phyloP scores from a whole-genome alignment of 1,139 yeast species.

The Debaryomyces nepalensis region DNA sequence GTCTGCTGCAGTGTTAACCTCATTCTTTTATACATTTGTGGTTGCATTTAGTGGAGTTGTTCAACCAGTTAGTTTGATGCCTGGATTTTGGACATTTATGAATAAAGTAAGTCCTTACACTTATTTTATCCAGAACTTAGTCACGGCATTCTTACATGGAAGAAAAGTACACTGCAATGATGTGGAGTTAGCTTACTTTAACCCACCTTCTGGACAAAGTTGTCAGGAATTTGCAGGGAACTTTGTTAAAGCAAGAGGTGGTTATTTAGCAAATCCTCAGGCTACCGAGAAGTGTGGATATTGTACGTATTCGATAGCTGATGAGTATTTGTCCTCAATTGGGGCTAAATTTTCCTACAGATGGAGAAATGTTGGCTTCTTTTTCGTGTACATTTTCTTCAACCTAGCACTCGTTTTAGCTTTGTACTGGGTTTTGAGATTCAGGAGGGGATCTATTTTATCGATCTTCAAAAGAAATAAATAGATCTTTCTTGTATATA shows the following conservation, averaged over 20 bases:
- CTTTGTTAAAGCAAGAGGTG: constrained; percentile 35
- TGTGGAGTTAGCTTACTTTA: constrained; percentile 54
- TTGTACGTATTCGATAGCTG: constrained; percentile 59
- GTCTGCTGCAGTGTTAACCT: constrained; percentile 61
- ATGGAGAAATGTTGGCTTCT: constrained; percentile 72
- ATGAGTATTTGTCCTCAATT: constrained; percentile 52
- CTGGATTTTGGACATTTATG: constrained; percentile 72
- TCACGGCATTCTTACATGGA: constrained; percentile 56
- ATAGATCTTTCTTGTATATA: neutral
- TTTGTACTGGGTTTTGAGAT: constrained; percentile 24
- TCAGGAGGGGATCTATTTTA: constrained; percentile 11
- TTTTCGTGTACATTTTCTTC: constrained; percentile 58
- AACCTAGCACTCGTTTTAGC: constrained; percentile 39
- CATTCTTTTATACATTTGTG: constrained; percentile 56
- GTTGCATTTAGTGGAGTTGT: constrained; percentile 67
- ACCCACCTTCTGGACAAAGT: constrained; percentile 63
- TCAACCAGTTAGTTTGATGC: constrained; percentile 59
- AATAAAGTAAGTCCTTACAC: constrained; percentile 73
- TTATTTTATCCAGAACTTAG: constrained; percentile 64
- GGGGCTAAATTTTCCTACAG: constrained; percentile 50
- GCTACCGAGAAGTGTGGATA: constrained; percentile 61
- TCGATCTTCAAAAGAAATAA: constrained; percentile 11
- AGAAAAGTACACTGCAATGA: constrained; percentile 57
- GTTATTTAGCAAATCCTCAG: constrained; percentile 58
- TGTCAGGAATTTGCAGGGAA: constrained; percentile 56